Percentiles rank a stretch among this genome's conserved stretches.
Evolutionary conservation across 108 stramenopile species (phyloP).

Genomic region (Pseudonitzschia pungens): DNA sequence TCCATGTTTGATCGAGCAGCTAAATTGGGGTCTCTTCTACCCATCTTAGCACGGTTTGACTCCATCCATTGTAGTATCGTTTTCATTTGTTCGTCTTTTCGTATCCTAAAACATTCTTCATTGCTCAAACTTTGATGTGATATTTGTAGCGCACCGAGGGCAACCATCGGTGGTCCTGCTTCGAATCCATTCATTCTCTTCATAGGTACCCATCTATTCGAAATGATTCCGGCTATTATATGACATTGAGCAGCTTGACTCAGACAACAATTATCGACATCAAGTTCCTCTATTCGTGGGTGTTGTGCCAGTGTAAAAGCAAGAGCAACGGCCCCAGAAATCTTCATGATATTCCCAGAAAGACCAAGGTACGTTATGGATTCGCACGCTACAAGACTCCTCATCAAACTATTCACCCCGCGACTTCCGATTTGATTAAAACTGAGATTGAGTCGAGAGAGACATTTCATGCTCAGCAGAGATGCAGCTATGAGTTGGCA

Average conservation of each 20-base stretch:
- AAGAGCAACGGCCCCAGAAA: conserved; percentile 85
- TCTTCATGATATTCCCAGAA: conserved; percentile 81
- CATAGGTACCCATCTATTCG: conserved; percentile 90
- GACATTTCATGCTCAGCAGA: conserved; percentile 68
- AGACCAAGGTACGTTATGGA: conserved; percentile 78
- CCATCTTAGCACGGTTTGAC: conserved; percentile 54
- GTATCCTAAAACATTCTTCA: conserved; percentile 83
- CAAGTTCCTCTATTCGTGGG: conserved; percentile 74
- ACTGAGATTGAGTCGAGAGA: conserved; percentile 68
- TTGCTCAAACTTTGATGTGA: conserved; percentile 70
- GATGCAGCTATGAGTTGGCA: conserved; percentile 89
- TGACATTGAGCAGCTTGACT: conserved; percentile 89
- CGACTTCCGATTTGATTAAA: conserved; percentile 88
- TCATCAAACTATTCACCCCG: conserved; percentile 82
- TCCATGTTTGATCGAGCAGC: conserved; percentile 29
- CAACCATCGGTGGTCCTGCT: conserved; percentile 85
- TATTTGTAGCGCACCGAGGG: conserved; percentile 72
- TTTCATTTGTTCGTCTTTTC: conserved; percentile 87
- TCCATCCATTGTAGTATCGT: conserved; percentile 84
- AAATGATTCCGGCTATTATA: conserved; percentile 83
- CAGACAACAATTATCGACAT: conserved; percentile 85
- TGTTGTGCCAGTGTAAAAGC: conserved; percentile 82
- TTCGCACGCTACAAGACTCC: conserved; percentile 78
- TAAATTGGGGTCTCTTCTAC: conserved; percentile 17
- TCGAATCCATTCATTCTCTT: conserved; percentile 77